Base-by-base conservation (phyloP, 1,284 basidiomycete genomes). In the Coniferiporia sulphurascens region DNA sequence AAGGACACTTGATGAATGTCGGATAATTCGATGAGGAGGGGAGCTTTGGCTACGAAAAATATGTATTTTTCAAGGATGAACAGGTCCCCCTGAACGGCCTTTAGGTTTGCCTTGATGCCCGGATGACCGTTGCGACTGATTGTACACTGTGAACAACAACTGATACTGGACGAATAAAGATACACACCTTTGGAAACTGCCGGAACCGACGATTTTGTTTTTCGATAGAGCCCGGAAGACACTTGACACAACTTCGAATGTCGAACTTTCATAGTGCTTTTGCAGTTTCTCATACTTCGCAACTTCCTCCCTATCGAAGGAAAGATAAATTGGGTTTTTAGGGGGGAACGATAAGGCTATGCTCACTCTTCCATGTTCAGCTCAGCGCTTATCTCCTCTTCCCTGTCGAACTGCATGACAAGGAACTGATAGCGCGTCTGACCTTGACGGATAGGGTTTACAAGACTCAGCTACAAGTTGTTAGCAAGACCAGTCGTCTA, bases 31-130 rank as follows among this genome's bases (percentile, higher is more conserved):
- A 98, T 84, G 67, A 98, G 87, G 43, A 89, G 87, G 1, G 97
- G 95, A 68, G 95, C 90, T 74, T 98, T 99, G 61, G 95, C 95
- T 58, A 99, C 95, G 78, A 98, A 99, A 74, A 99, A 93, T 53
- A 99, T 81, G 71, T 91, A 93, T 83, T 98, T 98, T 72, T 99
- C 97, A 63, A 99, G 86, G 77, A 98, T 86, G 82, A 98, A 99
- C 27, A 99, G 85, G 72, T 98, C 93, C 63, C 97, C 97, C 73
- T 98, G 95, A 13, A 92, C 85, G 48, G 97, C 97, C 76, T 99
- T 99, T 69, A 99, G 83, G 74, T 98, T 98, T 66, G 94, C 95
- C 77, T 98, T 98, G 76, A 99, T 84, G 19, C 87, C 86, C 4
- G 88, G 86, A 64, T 89, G 87, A 8, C 87, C 86, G 60, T 84